These are phyloP conservation scores for Gentiana macrophylla DNA, from an alignment of 257 asterid genomes.

Conservation along the genomic window DNA sequence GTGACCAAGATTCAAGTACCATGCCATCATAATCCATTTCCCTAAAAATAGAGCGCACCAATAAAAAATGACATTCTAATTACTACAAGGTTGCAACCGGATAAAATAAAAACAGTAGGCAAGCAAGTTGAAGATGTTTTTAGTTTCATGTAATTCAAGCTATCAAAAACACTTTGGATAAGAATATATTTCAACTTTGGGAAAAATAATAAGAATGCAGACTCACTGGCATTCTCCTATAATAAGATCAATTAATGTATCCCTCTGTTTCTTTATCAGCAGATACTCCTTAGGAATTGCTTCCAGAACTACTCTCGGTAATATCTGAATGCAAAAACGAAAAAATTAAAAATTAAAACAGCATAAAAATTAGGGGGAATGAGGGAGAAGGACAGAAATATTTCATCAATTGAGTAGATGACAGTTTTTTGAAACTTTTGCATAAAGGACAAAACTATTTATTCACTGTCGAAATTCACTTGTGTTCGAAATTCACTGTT, in stretches of 20 bases:
- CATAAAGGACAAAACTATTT: no score
- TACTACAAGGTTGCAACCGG: not conserved
- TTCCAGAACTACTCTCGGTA: slow-evolving; percentile 88
- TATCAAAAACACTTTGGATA: not conserved
- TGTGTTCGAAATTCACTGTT: no score
- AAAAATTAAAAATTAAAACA: no score
- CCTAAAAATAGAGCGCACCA: slow-evolving; percentile 29
- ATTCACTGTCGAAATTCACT: no score
- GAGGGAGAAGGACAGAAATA: no score
- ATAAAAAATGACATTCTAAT: slow-evolving; percentile 11
- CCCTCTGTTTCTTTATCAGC: slow-evolving; percentile 57
- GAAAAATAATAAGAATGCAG: slow-evolving; percentile 8
- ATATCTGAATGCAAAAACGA: slow-evolving; percentile 26
- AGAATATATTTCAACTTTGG: not conserved
- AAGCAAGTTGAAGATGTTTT: not conserved
- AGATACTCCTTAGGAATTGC: slow-evolving; percentile 67
- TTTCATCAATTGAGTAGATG: no score
- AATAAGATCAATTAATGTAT: slow-evolving; percentile 51
- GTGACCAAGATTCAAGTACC: slow-evolving; percentile 94
- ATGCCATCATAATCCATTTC: slow-evolving; percentile 93
- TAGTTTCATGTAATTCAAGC: not conserved
- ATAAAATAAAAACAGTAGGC: not conserved
- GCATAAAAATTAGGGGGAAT: no score
- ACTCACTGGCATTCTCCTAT: slow-evolving; percentile 76
- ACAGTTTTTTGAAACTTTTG: no score